Percentiles rank a stretch among this genome's conserved stretches.
Evolutionary conservation across 2,329 filamentous ascomycete species (phyloP).

Genomic region (Hymenotorrendiella dingleyae): DNA sequence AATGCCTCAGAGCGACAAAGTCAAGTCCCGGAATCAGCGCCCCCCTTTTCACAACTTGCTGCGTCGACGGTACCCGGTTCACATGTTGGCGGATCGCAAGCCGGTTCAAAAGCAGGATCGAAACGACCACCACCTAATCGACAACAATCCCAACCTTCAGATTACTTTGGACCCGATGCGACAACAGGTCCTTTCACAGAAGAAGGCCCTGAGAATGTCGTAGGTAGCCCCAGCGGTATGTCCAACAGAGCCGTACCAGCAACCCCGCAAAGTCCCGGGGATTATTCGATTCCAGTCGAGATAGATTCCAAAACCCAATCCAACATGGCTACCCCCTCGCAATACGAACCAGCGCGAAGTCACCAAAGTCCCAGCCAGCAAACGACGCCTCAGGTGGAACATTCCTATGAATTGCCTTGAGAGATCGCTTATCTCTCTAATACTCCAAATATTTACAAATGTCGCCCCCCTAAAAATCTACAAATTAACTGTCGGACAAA

Average conservation of each 20-base stretch:
- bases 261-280: slow-evolving; percentile 41
- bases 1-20: slow-evolving; percentile 9
- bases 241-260: slow-evolving; percentile 37
- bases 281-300: slow-evolving; percentile 49
- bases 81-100: neutral
- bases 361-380: no score
- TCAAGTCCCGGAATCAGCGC: slow-evolving; percentile 11
- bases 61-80: slow-evolving; percentile 13
- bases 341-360: no score
- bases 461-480: no score
- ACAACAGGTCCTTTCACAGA: slow-evolving; percentile 38
- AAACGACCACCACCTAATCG: neutral
- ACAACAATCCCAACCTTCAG: slow-evolving; percentile 8
- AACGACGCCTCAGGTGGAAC: slow-evolving; percentile 28
- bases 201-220: slow-evolving; percentile 8
- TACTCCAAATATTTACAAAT: no score
- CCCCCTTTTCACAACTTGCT: slow-evolving; percentile 7
- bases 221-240: slow-evolving; percentile 29
- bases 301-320: slow-evolving; percentile 37
- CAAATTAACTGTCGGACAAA: no score
- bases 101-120: slow-evolving; percentile 7
- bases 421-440: slow-evolving; percentile 5
- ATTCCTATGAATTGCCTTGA: slow-evolving; percentile 42
- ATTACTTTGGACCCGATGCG: slow-evolving; percentile 34
- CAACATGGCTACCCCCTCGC: slow-evolving; percentile 15